Evolutionary conservation across 2,329 filamentous ascomycete species (phyloP), one percentile per base, ranked within the genome.

Genomic region (Corniculantispora saksenae): DNA sequence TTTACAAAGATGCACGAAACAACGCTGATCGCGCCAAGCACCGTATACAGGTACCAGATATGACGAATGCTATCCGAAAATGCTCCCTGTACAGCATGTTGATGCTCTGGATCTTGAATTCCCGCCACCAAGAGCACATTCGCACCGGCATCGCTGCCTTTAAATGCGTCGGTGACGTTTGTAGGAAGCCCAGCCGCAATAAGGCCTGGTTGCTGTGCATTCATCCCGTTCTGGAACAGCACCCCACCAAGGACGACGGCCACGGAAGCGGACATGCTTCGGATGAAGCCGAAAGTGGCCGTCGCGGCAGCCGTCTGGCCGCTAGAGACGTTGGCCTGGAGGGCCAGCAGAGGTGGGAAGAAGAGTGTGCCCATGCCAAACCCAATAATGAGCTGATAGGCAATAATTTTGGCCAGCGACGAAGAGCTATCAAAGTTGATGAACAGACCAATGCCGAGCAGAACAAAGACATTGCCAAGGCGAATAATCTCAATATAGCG

Each of bases 301-400:
- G 87, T 89, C 17, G 86, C 88, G 2, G 85, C 83, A 2, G 87
- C 87, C 61, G 89, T 85, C 64, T 91, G 88, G 13, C 80, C 76
- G 8, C 82, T 83, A 19, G 81, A 79, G 47, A 91, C 85, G 15
- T 83, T 84, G 3, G 85, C 83, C 70, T 92, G 90, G 6, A 92
- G 81, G 0, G 86, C 85, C 45, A 90, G 83, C 27, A 90, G 78
- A 0, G 87, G 87, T 0, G 84, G 77, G 72, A 89, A 87, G 73
- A 89, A 88, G 72, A 87, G 86, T 45, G 86, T 84, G 0, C 88
- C 88, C 7, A 87, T 81, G 27, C 88, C 88, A 6, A 86, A 71
- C n/a, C 87, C 87, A 5, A 80, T 81, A 38, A 90, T 78, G 56
- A 90, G 76, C 73, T 89, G 86, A 70, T 81, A 90, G 50, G 84